Evolutionary conservation across 1,139 yeast genomes (phyloP).

Genomic region (Kodamaea ohmeri): DNA sequence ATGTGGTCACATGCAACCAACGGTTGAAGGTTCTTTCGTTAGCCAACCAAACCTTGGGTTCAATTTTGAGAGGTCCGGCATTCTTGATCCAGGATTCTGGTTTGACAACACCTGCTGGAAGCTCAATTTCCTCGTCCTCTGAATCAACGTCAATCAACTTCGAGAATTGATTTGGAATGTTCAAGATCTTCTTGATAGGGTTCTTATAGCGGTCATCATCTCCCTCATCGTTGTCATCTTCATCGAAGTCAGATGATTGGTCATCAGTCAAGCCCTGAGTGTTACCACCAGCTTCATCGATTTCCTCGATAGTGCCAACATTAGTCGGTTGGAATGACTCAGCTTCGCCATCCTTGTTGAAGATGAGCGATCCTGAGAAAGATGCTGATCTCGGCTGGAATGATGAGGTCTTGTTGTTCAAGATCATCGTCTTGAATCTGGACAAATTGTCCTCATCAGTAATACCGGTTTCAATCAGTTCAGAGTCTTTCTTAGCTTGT

Average conservation of each 20-base stretch:
- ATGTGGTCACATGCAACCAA: conserved; percentile 91
- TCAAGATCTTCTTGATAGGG: conserved; percentile 24
- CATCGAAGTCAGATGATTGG: conserved; percentile 39
- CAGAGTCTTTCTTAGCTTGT: conserved; percentile 70
- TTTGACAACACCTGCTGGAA: conserved; percentile 86
- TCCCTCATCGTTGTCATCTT: conserved; percentile 43
- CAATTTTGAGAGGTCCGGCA: conserved; percentile 89
- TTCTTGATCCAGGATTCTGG: conserved; percentile 80
- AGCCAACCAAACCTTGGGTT: conserved; percentile 97
- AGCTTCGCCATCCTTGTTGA: conserved; percentile 13
- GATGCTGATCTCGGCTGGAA: conserved; percentile 42
- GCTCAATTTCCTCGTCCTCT: conserved; percentile 77
- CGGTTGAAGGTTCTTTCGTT: conserved; percentile 95
- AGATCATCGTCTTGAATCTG: conserved; percentile 43
- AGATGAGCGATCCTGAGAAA: conserved; percentile 39
- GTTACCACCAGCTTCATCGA: conserved; percentile 8
- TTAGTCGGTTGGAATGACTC: conserved; percentile 13
- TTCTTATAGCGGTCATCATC: conserved; percentile 31
- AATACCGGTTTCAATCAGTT: conserved; percentile 64
- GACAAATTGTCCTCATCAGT: conserved; percentile 48
- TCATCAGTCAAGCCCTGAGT: conserved; percentile 20
- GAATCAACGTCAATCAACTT: conserved; percentile 65
- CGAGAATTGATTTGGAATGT: conserved; percentile 32
- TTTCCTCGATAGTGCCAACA: conserved; percentile 16
- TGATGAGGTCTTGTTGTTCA: conserved; percentile 29